A percentile compares a stretch with the other conserved stretches of the same genome.
Conservation (phyloP, 306 rosid genomes). For the Dryas octopetala region DNA sequence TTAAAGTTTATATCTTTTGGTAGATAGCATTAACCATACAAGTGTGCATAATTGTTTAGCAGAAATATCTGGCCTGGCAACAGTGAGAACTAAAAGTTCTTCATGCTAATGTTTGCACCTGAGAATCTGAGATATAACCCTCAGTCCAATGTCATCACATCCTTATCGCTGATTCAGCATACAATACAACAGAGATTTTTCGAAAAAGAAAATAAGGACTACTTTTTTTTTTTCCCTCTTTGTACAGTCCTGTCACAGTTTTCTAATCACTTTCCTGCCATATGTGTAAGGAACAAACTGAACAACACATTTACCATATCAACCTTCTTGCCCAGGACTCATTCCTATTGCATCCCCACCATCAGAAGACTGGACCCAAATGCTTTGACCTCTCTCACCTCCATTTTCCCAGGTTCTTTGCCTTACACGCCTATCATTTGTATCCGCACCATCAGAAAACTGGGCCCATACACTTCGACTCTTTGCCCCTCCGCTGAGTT, state of each 20-base stretch:
- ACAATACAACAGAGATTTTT: not conserved
- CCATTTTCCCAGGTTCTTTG: slow-evolving; percentile 90
- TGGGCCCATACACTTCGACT: slow-evolving; percentile 94
- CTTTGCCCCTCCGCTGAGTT: slow-evolving; percentile 81
- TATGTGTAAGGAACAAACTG: not conserved
- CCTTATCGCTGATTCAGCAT: not conserved
- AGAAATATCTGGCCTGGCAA: not conserved
- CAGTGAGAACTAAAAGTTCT: not conserved
- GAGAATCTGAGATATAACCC: not conserved
- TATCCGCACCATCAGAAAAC: slow-evolving; percentile 88
- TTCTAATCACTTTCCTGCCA: slow-evolving; percentile 1
- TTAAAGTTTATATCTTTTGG: too few relatives aligned
- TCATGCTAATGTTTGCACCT: not conserved
- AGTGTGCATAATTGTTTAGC: too few relatives aligned
- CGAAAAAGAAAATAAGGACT: not conserved
- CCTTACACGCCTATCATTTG: slow-evolving; percentile 76
- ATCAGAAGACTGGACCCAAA: slow-evolving; percentile 79
- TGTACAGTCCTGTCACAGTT: not conserved
- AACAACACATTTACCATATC: slow-evolving; percentile 15
- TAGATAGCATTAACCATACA: too few relatives aligned
- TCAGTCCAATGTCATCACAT: not conserved
- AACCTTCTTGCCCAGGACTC: slow-evolving; percentile 71
- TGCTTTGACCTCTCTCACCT: slow-evolving; percentile 58
- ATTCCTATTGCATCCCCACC: slow-evolving; percentile 64
- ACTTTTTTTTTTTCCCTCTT: not conserved